These are phyloP conservation scores for Neopestalotiopsis sp. DNA, from an alignment of 2,329 filamentous ascomycete species.

Conservation along the genomic window DNA sequence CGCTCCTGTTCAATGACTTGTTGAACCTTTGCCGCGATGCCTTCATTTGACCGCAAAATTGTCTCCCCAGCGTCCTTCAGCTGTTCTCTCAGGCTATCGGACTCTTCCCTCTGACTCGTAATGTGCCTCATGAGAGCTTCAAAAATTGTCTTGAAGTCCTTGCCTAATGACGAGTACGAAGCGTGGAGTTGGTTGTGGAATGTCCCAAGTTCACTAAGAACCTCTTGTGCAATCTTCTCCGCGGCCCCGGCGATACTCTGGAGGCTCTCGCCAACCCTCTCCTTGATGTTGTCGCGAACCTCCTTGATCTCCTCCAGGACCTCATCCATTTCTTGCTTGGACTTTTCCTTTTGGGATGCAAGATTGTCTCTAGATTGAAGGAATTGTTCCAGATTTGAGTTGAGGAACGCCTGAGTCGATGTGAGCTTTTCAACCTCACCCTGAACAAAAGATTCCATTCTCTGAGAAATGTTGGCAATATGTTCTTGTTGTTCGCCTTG, in stretches of 20 bases:
- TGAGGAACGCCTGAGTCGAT: constrained; percentile 72
- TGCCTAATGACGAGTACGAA: constrained; percentile 83
- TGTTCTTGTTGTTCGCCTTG: constrained; percentile 74
- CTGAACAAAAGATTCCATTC: constrained; percentile 79
- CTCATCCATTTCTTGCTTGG: constrained; percentile 87
- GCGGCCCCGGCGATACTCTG: constrained; percentile 83
- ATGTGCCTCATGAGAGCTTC: constrained; percentile 80
- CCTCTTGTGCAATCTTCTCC: constrained; percentile 87
- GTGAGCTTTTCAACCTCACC: constrained; percentile 76
- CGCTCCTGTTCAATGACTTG: constrained; percentile 79
- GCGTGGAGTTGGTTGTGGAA: constrained; percentile 85
- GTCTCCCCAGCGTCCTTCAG: constrained; percentile 73
- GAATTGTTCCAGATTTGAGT: constrained; percentile 72
- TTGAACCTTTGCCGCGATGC: constrained; percentile 70
- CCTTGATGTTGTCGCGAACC: constrained; percentile 88
- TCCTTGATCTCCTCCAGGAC: constrained; percentile 90
- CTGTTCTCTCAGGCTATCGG: constrained; percentile 73
- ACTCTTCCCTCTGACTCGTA: constrained; percentile 77
- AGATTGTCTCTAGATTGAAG: constrained; percentile 71
- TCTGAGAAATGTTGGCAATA: constrained; percentile 68
- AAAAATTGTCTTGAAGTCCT: constrained; percentile 86
- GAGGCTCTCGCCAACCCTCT: constrained; percentile 82
- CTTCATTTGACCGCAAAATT: constrained; percentile 71
- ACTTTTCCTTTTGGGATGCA: constrained; percentile 68
- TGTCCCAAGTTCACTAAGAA: constrained; percentile 81